Base-by-base conservation (phyloP, 2,329 filamentous ascomycete species). In the Paramyrothecium sp. region DNA sequence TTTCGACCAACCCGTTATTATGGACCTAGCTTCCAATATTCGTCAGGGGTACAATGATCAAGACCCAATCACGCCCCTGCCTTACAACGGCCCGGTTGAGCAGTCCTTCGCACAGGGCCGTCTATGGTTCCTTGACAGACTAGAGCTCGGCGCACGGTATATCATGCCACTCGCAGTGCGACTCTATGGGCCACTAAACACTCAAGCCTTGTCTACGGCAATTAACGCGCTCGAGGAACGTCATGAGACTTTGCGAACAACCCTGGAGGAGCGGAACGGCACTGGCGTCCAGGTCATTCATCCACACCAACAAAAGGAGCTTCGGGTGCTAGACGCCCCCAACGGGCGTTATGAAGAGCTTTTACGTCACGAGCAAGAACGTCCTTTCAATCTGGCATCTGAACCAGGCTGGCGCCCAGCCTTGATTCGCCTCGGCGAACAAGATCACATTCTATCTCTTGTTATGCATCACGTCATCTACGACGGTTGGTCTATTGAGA, bases 401-500 rank as follows among this genome's bases (percentile, higher is more conserved):
- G 54, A 62, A 23, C 56, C 60, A 5, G 60, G 60, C 2, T 62
- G 60, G 60, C 54, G 54, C 54, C 13, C 26, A 13, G 22, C 54
- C 0, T 2, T 66, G 1, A 55, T 58, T 2, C 50, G 50, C 12
- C 44, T 64, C 0, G 56, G 54, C 2, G 22, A 59, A 0, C 19
- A 60, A 10, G 47, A 61, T 16, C 52, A 58, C 23, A 50, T 63
- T 19, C 49, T 61, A n/a, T 60, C 54, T 11, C 34, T 60, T 16
- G 58, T 61, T 13, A 60, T 63, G 56, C 60, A 60, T 41, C 60
- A 63, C 26, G 56, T 58, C 34, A 49, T 60, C 5, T 59, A 58
- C 17, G 61, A 63, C 33, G 60, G 60, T 2, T 61, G 61, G 61
- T 63, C 61, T 21, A 41, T 63, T 3, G 56, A 63, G 16, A 51